Evolutionary conservation across 495 filamentous ascomycete genomes (phyloP).

Genomic region (Choiromyces venosus): DNA sequence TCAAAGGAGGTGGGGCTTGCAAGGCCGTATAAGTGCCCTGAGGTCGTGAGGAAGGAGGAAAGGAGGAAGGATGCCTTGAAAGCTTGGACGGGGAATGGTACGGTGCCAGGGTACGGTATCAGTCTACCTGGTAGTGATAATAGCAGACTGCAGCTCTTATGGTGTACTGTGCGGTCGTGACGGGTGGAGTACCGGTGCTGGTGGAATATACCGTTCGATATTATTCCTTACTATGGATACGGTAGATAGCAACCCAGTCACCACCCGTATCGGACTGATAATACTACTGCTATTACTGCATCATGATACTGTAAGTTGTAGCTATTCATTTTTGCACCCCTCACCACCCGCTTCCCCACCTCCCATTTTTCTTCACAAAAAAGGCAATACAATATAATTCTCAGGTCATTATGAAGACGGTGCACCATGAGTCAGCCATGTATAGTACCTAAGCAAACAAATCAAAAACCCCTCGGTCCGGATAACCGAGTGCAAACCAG

Average conservation of each 20-base stretch:
- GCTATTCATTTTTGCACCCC: neutral
- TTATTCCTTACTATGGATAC: neutral
- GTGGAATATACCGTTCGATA: neutral
- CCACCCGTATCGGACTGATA: neutral
- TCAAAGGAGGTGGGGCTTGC: too few species aligned
- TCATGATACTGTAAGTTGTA: neutral
- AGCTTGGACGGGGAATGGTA: too few species aligned
- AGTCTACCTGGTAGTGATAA: too few species aligned
- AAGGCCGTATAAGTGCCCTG: too few species aligned
- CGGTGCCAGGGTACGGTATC: too few species aligned
- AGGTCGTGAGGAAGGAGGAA: too few species aligned
- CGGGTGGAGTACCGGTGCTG: too few species aligned
- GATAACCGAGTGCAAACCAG: neutral
- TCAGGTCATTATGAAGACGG: neutral
- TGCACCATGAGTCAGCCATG: neutral
- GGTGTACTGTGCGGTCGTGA: too few species aligned
- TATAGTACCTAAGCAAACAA: neutral
- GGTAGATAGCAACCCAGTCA: neutral
- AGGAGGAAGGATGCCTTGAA: too few species aligned
- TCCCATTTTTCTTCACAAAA: neutral
- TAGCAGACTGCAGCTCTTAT: too few species aligned
- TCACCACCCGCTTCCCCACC: neutral
- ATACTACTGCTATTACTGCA: neutral
- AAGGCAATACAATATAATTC: neutral
- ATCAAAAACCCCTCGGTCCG: neutral